A percentile compares a stretch with the other conserved stretches of the same genome.
These are phyloP conservation scores for Penicillium oxalicum DNA, from an alignment of 2,329 filamentous ascomycete genomes.

Conservation along the genomic window DNA sequence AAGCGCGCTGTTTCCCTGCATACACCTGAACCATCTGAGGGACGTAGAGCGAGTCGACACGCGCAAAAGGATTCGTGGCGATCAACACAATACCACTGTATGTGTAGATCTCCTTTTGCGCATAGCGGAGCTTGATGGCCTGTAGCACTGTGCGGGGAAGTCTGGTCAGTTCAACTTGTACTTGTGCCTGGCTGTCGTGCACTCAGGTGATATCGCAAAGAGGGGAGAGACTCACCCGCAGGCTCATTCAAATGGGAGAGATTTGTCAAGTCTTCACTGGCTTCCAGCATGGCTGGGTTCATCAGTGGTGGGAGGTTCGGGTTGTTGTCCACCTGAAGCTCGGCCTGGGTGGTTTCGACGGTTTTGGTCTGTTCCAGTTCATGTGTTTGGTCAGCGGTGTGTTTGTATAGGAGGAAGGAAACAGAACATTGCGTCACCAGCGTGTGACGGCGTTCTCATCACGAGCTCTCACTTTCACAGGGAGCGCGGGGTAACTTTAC, in stretches of 20 bases:
- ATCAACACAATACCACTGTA: constrained; percentile 98
- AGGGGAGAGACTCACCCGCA: constrained; percentile 60
- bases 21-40: constrained; percentile 99
- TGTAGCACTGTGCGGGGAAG: constrained; percentile 64
- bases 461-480: background rate
- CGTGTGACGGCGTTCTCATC: too few species aligned
- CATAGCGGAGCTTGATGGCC: constrained; percentile 93
- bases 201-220: background rate
- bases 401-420: too few species aligned
- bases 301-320: constrained; percentile 81
- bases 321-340: constrained; percentile 70
- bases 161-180: constrained; percentile 16
- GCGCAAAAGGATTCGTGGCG: constrained; percentile 94
- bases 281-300: constrained; percentile 97
- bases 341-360: constrained; percentile 69
- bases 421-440: too few species aligned
- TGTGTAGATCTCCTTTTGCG: constrained; percentile 99
- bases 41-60: constrained; percentile 96
- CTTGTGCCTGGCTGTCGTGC: too few species aligned
- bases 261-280: constrained; percentile 95
- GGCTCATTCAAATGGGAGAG: constrained; percentile 97
- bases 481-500: constrained; percentile 44
- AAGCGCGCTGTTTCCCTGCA: constrained; percentile 90
- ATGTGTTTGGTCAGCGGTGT: too few species aligned
- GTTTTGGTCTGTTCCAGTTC: constrained; percentile 59